These are phyloP conservation scores for Fusarium graminum DNA, from an alignment of 2,329 filamentous ascomycete genomes.

Conservation along the genomic window DNA sequence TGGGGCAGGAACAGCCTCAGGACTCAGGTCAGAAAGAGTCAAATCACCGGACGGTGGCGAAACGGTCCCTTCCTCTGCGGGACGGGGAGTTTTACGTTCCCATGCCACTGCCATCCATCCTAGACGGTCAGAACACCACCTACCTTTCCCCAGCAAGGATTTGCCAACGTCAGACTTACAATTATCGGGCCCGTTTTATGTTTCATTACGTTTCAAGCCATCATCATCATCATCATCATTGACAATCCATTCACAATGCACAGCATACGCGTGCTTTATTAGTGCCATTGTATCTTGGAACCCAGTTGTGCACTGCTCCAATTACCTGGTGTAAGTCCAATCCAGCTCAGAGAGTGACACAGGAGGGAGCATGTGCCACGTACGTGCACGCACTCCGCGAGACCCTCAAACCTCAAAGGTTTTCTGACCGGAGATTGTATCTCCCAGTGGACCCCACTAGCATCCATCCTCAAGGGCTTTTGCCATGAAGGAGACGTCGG, in stretches of 20 bases:
- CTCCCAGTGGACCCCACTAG: slow-evolving; percentile 16
- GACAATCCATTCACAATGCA: neutral
- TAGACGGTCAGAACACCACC: slow-evolving; percentile 8
- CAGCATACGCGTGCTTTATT: slow-evolving; percentile 8
- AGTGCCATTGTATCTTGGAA: slow-evolving; percentile 2
- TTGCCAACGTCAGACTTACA: slow-evolving; percentile 17
- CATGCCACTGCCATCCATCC: slow-evolving; percentile 12
- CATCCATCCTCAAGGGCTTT: slow-evolving; percentile 24
- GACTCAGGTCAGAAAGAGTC: neutral
- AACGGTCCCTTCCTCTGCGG: slow-evolving; percentile 35
- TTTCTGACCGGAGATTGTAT: slow-evolving; percentile 35
- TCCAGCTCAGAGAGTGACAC: neutral
- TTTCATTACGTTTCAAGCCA: slow-evolving; percentile 37
- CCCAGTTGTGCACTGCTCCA: neutral
- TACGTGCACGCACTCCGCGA: slow-evolving; percentile 5
- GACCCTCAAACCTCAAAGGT: slow-evolving; percentile 8
- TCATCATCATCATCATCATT: slow-evolving; percentile 23
- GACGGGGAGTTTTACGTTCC: slow-evolving; percentile 43
- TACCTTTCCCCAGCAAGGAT: slow-evolving; percentile 17
- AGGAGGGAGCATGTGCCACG: neutral
- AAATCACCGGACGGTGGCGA: slow-evolving; percentile 40
- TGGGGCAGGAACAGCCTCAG: slow-evolving; percentile 26
- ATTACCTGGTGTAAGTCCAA: neutral
- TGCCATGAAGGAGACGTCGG: slow-evolving; percentile 14
- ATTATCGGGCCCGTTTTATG: slow-evolving; percentile 29